These are phyloP conservation scores for Cyclaneusma minus DNA, from an alignment of 2,329 filamentous ascomycete species.

Conservation along the genomic window DNA sequence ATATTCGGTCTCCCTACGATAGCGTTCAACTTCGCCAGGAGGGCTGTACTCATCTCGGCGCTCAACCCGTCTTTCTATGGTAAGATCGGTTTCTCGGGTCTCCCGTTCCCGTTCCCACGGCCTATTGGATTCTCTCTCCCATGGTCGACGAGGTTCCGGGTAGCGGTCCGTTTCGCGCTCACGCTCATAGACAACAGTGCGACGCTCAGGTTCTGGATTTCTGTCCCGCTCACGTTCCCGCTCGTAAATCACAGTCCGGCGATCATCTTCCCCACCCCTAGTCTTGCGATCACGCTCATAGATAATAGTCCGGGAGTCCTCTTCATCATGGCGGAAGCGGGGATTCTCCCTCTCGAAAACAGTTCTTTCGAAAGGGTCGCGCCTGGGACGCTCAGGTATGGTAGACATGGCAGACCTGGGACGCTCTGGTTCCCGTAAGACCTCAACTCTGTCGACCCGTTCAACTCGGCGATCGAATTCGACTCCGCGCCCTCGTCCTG, in stretches of 20 bases:
- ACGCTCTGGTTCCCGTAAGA: too few species aligned
- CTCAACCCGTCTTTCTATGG: constrained; percentile 11
- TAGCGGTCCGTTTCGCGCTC: constrained; percentile 26
- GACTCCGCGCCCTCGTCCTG: constrained; percentile 3
- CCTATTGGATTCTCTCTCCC: constrained; percentile 4
- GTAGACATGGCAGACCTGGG: too few species aligned
- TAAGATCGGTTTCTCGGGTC: constrained; percentile 10
- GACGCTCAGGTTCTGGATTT: constrained; percentile 14
- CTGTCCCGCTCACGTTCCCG: constrained; percentile 26
- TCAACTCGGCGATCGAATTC: not conserved
- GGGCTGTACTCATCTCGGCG: constrained; percentile 12
- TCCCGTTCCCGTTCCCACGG: constrained; percentile 15
- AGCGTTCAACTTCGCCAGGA: constrained; percentile 35
- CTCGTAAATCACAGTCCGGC: constrained; percentile 20
- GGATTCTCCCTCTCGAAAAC: too few species aligned
- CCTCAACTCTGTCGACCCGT: too few species aligned
- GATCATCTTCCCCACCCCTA: constrained; percentile 18
- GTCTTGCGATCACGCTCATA: constrained; percentile 31
- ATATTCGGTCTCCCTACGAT: constrained; percentile 47
- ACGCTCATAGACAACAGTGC: constrained; percentile 17
- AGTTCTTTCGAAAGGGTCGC: too few species aligned
- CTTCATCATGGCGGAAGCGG: too few species aligned
- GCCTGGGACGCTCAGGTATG: too few species aligned
- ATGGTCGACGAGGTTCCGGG: too few species aligned
- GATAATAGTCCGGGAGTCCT: constrained; percentile 18